These are phyloP conservation scores for apple (Malus domestica) DNA, from an alignment of 306 rosid genomes.

Conservation along the genomic window ASM211411v1 NC_041800.1:20952233-20952732, in stretches of 20 bases:
- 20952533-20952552: background rate
- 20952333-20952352: background rate
- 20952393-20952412: background rate
- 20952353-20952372: background rate
- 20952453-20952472: background rate
- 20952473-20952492: background rate
- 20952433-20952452: background rate
- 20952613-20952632: too few relatives aligned
- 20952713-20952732: too few relatives aligned
- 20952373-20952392: background rate
- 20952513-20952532: background rate
- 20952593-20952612: background rate
- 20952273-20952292: background rate
- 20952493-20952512: background rate
- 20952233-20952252: background rate
- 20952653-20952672: fast-evolving
- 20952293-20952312: background rate
- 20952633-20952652: too few relatives aligned
- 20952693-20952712: too few relatives aligned
- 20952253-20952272: background rate
- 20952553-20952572: background rate
- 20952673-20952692: too few relatives aligned
- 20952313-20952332: background rate
- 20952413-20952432: background rate
- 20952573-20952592: background rate